Conservation (phyloP, 768 basidiomycete genomes). For the Fistulinella prunicolor region DNA sequence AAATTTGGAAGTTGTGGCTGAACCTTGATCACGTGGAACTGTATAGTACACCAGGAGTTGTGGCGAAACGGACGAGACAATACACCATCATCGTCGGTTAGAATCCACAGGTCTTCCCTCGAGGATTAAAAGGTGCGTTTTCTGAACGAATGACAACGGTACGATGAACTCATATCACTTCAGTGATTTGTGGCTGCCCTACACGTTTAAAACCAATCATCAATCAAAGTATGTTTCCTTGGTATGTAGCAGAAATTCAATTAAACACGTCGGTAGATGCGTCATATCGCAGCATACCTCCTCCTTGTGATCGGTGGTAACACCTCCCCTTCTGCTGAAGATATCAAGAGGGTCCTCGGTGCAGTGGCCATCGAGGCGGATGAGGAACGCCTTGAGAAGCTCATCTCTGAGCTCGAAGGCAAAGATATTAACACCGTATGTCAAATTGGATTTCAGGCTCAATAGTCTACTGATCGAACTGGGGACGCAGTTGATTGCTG, state of each 20-base stretch:
- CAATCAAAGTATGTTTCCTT: slow-evolving; percentile 42
- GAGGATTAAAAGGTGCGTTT: slow-evolving; percentile 72
- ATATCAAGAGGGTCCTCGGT: slow-evolving; percentile 83
- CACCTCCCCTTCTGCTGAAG: slow-evolving; percentile 75
- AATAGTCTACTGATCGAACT: background rate
- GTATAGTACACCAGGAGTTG: slow-evolving; percentile 46
- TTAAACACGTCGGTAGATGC: slow-evolving; percentile 55
- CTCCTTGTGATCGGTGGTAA: slow-evolving; percentile 96
- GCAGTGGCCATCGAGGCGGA: slow-evolving; percentile 90
- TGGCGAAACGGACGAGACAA: slow-evolving; percentile 6
- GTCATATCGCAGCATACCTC: slow-evolving; percentile 93
- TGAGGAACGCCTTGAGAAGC: slow-evolving; percentile 70
- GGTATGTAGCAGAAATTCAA: background rate
- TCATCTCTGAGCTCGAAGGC: slow-evolving; percentile 87
- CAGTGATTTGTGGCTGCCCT: slow-evolving; percentile 93
- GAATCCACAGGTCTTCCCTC: slow-evolving; percentile 93
- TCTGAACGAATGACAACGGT: background rate
- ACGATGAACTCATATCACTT: slow-evolving; percentile 13
- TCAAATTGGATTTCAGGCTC: slow-evolving; percentile 1
- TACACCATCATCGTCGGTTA: slow-evolving; percentile 59
- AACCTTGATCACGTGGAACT: slow-evolving; percentile 50
- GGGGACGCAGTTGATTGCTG: slow-evolving; percentile 71
- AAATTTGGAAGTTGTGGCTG: slow-evolving; percentile 43
- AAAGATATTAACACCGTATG: slow-evolving; percentile 83
- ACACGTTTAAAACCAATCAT: slow-evolving; percentile 28